Conservation (phyloP, 345 rosid species). For the Cardamine occulta region DNA sequence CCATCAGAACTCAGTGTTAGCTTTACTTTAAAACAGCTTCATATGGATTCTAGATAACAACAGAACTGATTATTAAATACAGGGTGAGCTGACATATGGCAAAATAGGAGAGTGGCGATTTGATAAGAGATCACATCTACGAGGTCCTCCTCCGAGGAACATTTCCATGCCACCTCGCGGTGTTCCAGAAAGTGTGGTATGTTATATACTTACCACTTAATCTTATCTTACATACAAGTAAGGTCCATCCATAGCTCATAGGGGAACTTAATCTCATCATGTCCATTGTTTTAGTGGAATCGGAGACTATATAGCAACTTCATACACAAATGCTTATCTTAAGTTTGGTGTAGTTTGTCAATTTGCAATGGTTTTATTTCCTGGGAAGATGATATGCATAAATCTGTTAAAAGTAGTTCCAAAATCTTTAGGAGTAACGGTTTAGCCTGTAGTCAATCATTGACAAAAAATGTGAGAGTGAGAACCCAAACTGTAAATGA, state of each 20-base stretch:
- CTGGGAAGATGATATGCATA: not conserved
- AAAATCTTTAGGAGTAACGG: not conserved
- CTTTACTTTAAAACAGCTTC: constrained; percentile 1
- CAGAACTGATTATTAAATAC: constrained; percentile 13
- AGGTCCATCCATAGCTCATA: constrained; percentile 21
- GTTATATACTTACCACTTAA: constrained; percentile 33
- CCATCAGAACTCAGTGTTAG: not conserved
- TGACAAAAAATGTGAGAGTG: constrained; percentile 11
- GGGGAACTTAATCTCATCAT: constrained; percentile 9
- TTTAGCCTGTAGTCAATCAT: not conserved
- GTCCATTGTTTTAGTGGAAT: constrained; percentile 12
- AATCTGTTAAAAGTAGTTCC: not conserved
- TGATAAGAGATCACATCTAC: constrained; percentile 87
- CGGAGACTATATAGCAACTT: constrained; percentile 24
- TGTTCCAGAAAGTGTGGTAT: constrained; percentile 97
- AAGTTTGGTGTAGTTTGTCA: constrained; percentile 8
- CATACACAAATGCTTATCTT: not conserved
- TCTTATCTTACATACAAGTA: not conserved
- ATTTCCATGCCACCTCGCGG: constrained; percentile 85
- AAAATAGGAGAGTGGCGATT: constrained; percentile 93
- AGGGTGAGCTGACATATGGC: constrained; percentile 92
- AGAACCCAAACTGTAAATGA: not conserved
- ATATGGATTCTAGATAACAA: constrained; percentile 1
- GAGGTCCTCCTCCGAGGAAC: constrained; percentile 80
- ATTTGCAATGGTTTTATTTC: not conserved